phyloP scores from a whole-genome alignment of 1,139 yeast genomes.

The Scheffersomyces lignicola region DNA sequence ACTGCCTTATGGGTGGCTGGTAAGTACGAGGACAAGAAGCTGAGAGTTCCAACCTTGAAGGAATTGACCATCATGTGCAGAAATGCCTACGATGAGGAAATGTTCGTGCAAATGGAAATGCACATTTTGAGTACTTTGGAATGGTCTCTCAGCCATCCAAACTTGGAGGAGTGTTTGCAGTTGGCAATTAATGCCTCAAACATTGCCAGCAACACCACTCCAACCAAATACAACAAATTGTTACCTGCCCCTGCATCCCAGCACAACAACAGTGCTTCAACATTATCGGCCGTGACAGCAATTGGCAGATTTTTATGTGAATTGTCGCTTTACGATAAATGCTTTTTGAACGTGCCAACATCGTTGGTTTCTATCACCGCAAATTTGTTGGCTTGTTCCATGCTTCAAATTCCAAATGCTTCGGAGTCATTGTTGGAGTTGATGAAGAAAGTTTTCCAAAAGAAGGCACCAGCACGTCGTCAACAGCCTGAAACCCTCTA shows the following conservation, averaged over 20 bases:
- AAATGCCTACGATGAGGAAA: conserved; percentile 79
- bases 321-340: conserved; percentile 69
- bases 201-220: conserved; percentile 23
- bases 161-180: conserved; percentile 62
- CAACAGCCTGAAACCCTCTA: conserved; percentile 9
- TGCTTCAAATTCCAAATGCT: conserved; percentile 49
- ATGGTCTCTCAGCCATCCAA: conserved; percentile 73
- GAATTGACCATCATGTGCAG: conserved; percentile 82
- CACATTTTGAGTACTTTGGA: conserved; percentile 82
- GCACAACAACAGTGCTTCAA: conserved; percentile 21
- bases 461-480: conserved; percentile 4
- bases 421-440: conserved; percentile 28
- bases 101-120: conserved; percentile 94
- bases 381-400: conserved; percentile 69
- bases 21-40: conserved; percentile 86
- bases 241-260: conserved; percentile 6
- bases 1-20: conserved; percentile 95
- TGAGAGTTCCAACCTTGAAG: conserved; percentile 74
- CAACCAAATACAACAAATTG: conserved; percentile 30
- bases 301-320: conserved; percentile 73
- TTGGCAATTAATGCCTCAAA: conserved; percentile 43
- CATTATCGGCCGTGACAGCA: conserved; percentile 52
- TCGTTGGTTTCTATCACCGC: conserved; percentile 70
- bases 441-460: conserved; percentile 14
- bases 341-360: conserved; percentile 60